Evolutionary conservation across 1,139 yeast species (phyloP), one percentile per base, ranked within the genome.

Genomic region (Suhomyces terraborum): DNA sequence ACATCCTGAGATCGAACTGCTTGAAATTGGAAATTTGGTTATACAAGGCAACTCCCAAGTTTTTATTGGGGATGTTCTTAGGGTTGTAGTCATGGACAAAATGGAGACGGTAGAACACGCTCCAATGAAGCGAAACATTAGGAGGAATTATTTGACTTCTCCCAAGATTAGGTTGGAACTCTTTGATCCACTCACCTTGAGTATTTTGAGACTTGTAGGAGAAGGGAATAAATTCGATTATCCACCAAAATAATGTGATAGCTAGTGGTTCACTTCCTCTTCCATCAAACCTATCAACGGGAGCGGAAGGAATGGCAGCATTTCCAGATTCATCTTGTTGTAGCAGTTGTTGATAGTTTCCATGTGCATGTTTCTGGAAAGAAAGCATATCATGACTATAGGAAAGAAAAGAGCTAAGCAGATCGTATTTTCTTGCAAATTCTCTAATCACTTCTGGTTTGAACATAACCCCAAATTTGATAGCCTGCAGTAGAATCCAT

Each of bases 401-500:
- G 0, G 81, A 64, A 9, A 77, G 53, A 6, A 77, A 50, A 28
- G 79, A 66, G 22, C 61, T 65, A 6, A 59, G 35, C 1, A 72
- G 55, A 0, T 77, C 66, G 42, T 65, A 67, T 20, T 62, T 58
- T 2, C 44, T 38, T 4, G 69, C 59, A 54, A 77, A 77, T 21
- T 67, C 67, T 19, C 59, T 56, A 2, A 80, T 47, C 3, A 73
- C 51, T 0, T 64, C 64, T 9, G 55, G 56, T 40, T 72, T 69
- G 50, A 81, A 79, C 4, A 40, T 25, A 4, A 80, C 72, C 0
- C 84, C 84, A 50, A 64, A 63, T 40, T 67, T 67, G 6, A 73
- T 50, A 0, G 84, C 79, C 50, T 77, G 79, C 4, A 72, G 61
- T 12, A 81, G 45, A 58, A 82, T 77, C 87, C 87, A 82, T 44